Evolutionary conservation across 1,284 basidiomycete species (phyloP), one percentile per base, ranked within the genome.

Genomic region (Pisolithus thermaeus): DNA sequence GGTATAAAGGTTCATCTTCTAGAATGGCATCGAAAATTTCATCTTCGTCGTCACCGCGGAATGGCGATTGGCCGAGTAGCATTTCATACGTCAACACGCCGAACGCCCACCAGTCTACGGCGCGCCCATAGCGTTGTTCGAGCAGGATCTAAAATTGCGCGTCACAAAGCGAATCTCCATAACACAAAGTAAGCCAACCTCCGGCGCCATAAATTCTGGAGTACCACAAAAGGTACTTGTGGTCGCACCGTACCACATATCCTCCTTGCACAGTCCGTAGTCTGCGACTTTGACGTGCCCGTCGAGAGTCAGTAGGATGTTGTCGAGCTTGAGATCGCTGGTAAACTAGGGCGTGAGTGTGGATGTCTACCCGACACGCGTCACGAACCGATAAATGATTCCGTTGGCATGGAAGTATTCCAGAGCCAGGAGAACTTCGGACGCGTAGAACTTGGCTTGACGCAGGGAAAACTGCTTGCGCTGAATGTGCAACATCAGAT

Each of bases 21-120:
- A 99, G 73, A 62, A 99, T 99, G 38, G 97, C 97, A 70, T 99
- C 97, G 66, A 99, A 99, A 58, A 99, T 99, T 76, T 99, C 97
- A 67, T 99, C 97, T 69, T 99, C 97, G 62, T 99, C 97, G 63
- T 99, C 97, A 52, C 97, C 97, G 49, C 96, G 87, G 86, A 99
- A 99, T 3, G 97, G 97, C 14, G 96, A 97, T 72, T 99, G 97
- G 39, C 97, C 97, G 28, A 99, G 79, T 51, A 99, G 74, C 97
- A 99, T 99, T 72, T 99, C 97, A 67, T 99, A 99, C 44, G 92
- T 97, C 61, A 99, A 73, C 7, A 99, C 96, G 58, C 97, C 97
- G 66, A 99, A 99, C 7, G 97, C 97, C 97, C 97, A 99, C 97
- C 97, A 99, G 66, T 99, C 97, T 47, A 99, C 97, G 5, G 97